Conservation (phyloP, 2,329 filamentous ascomycete genomes). For the Ilyonectria robusta region DNA sequence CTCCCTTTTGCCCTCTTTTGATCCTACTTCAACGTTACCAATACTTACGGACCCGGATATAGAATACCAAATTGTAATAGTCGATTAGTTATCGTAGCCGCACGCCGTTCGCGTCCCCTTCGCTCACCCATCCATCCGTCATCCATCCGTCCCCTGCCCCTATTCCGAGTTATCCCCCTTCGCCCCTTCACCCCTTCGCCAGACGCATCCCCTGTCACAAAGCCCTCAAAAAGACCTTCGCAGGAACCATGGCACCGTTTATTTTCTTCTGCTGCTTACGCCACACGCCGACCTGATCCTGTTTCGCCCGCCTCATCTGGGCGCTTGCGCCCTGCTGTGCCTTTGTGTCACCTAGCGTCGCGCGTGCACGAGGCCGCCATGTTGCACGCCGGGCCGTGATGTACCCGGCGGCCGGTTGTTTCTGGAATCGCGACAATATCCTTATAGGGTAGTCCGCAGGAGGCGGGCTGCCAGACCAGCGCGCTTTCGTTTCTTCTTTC, state of each 20-base stretch:
- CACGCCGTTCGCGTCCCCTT: neutral
- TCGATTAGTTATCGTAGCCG: neutral
- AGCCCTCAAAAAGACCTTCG: neutral
- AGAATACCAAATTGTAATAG: neutral
- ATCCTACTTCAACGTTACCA: neutral
- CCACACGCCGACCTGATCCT: conserved; percentile 21
- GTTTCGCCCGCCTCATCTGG: neutral
- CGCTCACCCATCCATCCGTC: neutral
- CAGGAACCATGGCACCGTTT: neutral
- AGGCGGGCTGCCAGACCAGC: neutral
- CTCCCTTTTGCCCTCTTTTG: neutral
- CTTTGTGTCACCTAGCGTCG: conserved; percentile 7
- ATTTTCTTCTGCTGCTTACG: conserved; percentile 12
- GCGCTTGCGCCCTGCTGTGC: conserved; percentile 5
- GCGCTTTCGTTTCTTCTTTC: conserved; percentile 3
- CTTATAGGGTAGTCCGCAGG: conserved; percentile 37
- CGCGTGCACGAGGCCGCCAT: neutral
- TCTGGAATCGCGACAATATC: conserved; percentile 43
- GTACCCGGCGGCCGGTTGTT: conserved; percentile 31
- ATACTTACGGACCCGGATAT: neutral
- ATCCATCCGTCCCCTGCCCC: neutral
- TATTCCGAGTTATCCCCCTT: conserved; percentile 1
- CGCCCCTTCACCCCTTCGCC: neutral
- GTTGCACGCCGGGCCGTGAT: conserved; percentile 35
- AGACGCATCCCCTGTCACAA: neutral